Base-by-base conservation (phyloP, 73 alveolate species). In the Paramecium octaurelia region DNA sequence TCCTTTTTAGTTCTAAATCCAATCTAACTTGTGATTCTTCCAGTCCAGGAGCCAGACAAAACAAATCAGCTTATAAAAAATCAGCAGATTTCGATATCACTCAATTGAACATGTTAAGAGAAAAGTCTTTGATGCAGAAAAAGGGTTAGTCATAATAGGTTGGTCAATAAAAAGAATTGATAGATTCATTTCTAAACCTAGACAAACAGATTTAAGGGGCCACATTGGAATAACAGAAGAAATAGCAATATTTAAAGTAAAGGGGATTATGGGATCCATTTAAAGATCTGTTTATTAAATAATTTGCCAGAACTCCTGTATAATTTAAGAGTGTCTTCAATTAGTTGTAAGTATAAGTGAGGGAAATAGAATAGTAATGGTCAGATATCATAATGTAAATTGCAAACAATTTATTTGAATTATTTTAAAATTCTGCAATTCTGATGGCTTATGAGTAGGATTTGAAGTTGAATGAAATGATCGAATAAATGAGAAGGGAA, bases 361-460 rank as follows among this genome's bases (percentile, higher is more conserved):
- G 59, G 20, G 87, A 73, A 21, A 38, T 73, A 12, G 87, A 73
- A 73, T 40, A 73, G 10, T 35, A 73, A 20, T 73, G 87, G 87
- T 73, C 87, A 36, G 87, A 73, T 12, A 16, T 73, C 18, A 29
- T 73, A 4, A 40, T 73, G 34, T 31, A 2, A 36, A 40, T 73
- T 4, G 34, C 38, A 35, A 44, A 80, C 18, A 80, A 80, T 80
- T 35, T 80, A 23, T 80, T 80, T 48, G 91, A 80, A 24, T 43
- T 80, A 23, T 44, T 44, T 6, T 24, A 18, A 34, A 80, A 80
- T 48, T 80, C 91, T 31, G 91, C 91, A 1, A 48, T 80, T 8
- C 44, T 80, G 7, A 80, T 80, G 91, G 70, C 91, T 38, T 80
- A 43, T 48, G 91, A 80, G 8, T 80, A 80, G 5, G 91, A 80